Percentiles rank a stretch among this genome's conserved stretches.
Evolutionary conservation across 495 filamentous ascomycete genomes (phyloP).

Genomic region (Trypethelium eluteriae): DNA sequence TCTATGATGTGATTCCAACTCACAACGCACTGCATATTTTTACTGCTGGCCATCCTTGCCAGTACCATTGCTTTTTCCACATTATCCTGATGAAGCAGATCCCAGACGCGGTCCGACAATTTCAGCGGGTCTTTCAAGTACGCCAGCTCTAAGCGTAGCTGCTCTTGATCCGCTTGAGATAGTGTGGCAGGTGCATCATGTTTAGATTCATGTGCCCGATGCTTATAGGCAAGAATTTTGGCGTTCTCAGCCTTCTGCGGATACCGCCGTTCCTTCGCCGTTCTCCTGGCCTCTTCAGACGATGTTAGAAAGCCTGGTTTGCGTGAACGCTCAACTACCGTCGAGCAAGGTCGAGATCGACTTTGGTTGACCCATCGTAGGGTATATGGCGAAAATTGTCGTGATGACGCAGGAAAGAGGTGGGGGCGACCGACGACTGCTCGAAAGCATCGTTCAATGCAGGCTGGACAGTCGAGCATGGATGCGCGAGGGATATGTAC

Average conservation of each 20-base stretch:
- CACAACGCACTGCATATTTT: slow-evolving; percentile 50
- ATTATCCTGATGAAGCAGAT: slow-evolving; percentile 46
- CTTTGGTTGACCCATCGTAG: not conserved
- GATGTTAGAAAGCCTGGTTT: not conserved
- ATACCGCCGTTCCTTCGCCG: not conserved
- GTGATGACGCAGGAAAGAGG: not conserved
- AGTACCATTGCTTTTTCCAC: slow-evolving; percentile 56
- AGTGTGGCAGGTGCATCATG: not conserved
- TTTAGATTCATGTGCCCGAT: not conserved
- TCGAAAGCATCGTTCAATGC: slow-evolving; percentile 26
- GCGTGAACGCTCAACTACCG: not conserved
- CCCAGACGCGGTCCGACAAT: slow-evolving; percentile 55
- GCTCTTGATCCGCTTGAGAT: not conserved
- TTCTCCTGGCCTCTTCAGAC: not conserved
- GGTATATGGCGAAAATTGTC: not conserved
- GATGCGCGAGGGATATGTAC: slow-evolving; percentile 7
- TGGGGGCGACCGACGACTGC: not conserved
- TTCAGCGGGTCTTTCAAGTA: slow-evolving; percentile 59
- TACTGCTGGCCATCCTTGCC: slow-evolving; percentile 56
- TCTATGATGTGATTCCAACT: slow-evolving; percentile 85
- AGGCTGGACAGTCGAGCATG: slow-evolving; percentile 28
- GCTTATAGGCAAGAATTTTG: not conserved
- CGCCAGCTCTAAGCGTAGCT: slow-evolving; percentile 45
- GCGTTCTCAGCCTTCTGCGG: not conserved
- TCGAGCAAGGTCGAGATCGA: not conserved